These are phyloP conservation scores for Suillus luteus DNA, from an alignment of 768 basidiomycete genomes.

Conservation along the genomic window DNA sequence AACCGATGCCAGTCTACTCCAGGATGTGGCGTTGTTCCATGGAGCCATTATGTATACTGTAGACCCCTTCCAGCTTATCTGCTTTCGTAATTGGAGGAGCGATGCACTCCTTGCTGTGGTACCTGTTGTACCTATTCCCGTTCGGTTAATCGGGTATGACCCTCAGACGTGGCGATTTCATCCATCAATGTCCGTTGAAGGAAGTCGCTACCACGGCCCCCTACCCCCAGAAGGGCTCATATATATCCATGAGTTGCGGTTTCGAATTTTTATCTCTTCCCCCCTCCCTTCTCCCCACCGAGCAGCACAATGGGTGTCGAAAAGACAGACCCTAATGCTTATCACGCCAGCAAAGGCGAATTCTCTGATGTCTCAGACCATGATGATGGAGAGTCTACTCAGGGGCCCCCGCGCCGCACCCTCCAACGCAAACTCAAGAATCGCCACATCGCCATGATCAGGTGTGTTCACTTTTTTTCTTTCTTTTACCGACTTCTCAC, in stretches of 20 bases:
- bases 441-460: conserved; percentile 83
- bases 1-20: too few relatives aligned
- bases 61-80: too few relatives aligned
- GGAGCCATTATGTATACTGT: too few relatives aligned
- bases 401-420: not conserved
- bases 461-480: conserved; percentile 36
- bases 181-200: not conserved
- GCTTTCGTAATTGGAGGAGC: too few relatives aligned
- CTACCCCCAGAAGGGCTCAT: not conserved
- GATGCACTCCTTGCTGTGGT: too few relatives aligned
- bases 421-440: conserved; percentile 71
- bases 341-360: conserved; percentile 9
- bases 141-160: not conserved
- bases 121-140: not conserved
- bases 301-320: conserved; percentile 20
- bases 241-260: not conserved
- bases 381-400: conserved; percentile 28
- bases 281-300: too few relatives aligned
- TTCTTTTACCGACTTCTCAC: not conserved
- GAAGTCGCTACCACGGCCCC: not conserved
- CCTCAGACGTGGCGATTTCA: not conserved
- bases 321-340: conserved; percentile 18
- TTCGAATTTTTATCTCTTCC: not conserved
- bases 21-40: too few relatives aligned
- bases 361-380: conserved; percentile 20